Conservation (phyloP, 352 stramenopile genomes). For the Pythium sp. region DNA sequence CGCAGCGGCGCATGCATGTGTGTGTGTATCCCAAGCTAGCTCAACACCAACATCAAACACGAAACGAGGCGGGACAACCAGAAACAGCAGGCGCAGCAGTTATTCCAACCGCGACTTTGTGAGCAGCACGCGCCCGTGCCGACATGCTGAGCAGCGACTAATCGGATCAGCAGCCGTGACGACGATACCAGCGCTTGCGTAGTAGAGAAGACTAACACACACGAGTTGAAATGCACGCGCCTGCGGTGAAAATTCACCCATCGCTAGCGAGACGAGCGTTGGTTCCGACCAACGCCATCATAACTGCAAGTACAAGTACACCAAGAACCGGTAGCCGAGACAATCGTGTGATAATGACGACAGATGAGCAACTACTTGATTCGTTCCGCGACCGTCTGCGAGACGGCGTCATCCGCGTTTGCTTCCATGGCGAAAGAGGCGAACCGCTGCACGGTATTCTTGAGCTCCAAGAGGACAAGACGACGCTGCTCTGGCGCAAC, state of each 20-base stretch:
- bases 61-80: not conserved
- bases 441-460: constrained; percentile 51
- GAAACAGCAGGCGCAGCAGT: not conserved
- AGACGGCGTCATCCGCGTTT: constrained; percentile 48
- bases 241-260: not conserved
- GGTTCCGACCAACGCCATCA: not conserved
- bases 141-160: constrained; percentile 2
- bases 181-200: not conserved
- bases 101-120: not conserved
- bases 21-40: not conserved
- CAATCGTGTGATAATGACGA: not conserved
- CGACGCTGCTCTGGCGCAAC: constrained; percentile 60
- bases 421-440: constrained; percentile 43
- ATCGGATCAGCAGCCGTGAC: not conserved
- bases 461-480: constrained; percentile 63
- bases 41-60: not conserved
- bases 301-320: not conserved
- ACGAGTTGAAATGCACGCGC: not conserved
- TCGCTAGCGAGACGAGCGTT: not conserved
- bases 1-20: not conserved
- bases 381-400: constrained; percentile 60
- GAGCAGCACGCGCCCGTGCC: not conserved
- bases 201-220: not conserved
- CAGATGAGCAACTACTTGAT: constrained; percentile 30
- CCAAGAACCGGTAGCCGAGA: not conserved